A percentile compares a stretch with the other conserved stretches of the same genome.
phyloP scores from a whole-genome alignment of 83 land plant species.

The Picea engelmannii region DNA sequence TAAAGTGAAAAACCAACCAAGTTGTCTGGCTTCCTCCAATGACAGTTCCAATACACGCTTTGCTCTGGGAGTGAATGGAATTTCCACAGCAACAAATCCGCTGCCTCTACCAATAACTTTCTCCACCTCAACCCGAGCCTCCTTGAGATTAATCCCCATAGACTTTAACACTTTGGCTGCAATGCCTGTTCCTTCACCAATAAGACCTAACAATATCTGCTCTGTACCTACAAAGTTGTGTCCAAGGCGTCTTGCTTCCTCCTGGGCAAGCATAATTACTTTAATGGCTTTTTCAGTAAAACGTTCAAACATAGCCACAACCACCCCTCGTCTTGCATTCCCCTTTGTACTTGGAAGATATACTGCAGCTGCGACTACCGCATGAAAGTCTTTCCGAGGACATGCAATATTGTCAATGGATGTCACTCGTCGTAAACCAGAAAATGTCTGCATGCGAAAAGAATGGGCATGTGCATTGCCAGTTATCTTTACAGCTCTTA shows the following conservation, averaged over 20 bases:
- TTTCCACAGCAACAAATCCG: slow-evolving; percentile 93
- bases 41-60: slow-evolving; percentile 91
- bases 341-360: slow-evolving; percentile 11
- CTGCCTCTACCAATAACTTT: slow-evolving; percentile 92
- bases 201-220: slow-evolving; percentile 84
- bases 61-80: slow-evolving; percentile 92
- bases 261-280: slow-evolving; percentile 95
- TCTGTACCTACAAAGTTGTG: slow-evolving; percentile 95
- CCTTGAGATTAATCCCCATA: slow-evolving; percentile 88
- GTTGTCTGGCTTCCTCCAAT: slow-evolving; percentile 86
- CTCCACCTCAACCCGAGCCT: slow-evolving; percentile 87
- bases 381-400: slow-evolving; percentile 29
- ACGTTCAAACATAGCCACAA: slow-evolving; percentile 85
- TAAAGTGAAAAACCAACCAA: slow-evolving; percentile 43
- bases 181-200: slow-evolving; percentile 95
- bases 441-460: slow-evolving; percentile 33
- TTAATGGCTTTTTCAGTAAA: slow-evolving; percentile 96
- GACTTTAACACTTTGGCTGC: slow-evolving; percentile 92
- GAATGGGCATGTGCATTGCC: slow-evolving; percentile 17
- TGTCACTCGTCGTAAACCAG: slow-evolving; percentile 45
- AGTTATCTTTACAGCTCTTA: slow-evolving; percentile 33
- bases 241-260: slow-evolving; percentile 82
- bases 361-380: slow-evolving; percentile 29
- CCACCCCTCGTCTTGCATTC: slow-evolving; percentile 28
- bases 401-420: slow-evolving; percentile 22